Base-by-base conservation (phyloP, 2,329 filamentous ascomycete genomes). In the Sordariomycetes sp. region DNA sequence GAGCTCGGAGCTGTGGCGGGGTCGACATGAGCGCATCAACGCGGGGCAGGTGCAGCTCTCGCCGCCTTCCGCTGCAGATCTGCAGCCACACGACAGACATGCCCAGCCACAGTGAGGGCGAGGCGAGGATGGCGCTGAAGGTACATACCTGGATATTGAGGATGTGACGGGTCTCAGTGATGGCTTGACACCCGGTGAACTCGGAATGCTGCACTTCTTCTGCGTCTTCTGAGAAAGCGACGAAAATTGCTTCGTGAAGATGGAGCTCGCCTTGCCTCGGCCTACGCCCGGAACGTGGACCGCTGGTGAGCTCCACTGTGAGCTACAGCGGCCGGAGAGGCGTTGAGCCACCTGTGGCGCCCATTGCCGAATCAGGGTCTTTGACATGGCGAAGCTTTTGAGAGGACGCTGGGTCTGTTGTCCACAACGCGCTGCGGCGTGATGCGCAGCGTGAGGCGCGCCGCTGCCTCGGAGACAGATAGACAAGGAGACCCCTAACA, bases 331-430 rank as follows among this genome's bases (percentile, higher is more conserved):
- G 16, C 26, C 30, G 32, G 25, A 19, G 23, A 18, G 35, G 8
- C 25, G 11, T 21, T 9, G 11, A 9, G 32, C 32, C 20, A 23
- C n/a, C 25, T 6, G 25, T 14, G 25, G 25, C 28, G 30, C 38
- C 34, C 38, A 37, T 33, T 41, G 42, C 41, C 41, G 35, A 36
- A 43, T 37, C 41, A 43, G 42, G n/a, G n/a, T n/a, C n/a, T n/a
- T n/a, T n/a, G n/a, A n/a, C n/a, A n/a, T n/a, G n/a, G n/a, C n/a
- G n/a, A n/a, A n/a, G n/a, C n/a, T n/a, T n/a, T n/a, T n/a, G n/a
- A n/a, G n/a, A n/a, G n/a, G n/a, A n/a, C n/a, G n/a, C n/a, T n/a
- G n/a, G n/a, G n/a, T n/a, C n/a, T n/a, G n/a, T n/a, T n/a, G n/a
- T n/a, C n/a, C n/a, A n/a, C n/a, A n/a, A n/a, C n/a, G n/a, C n/a